phyloP scores from a whole-genome alignment of 371 early-diverging fungal species.

The Syncephalastrum sp. region DNA sequence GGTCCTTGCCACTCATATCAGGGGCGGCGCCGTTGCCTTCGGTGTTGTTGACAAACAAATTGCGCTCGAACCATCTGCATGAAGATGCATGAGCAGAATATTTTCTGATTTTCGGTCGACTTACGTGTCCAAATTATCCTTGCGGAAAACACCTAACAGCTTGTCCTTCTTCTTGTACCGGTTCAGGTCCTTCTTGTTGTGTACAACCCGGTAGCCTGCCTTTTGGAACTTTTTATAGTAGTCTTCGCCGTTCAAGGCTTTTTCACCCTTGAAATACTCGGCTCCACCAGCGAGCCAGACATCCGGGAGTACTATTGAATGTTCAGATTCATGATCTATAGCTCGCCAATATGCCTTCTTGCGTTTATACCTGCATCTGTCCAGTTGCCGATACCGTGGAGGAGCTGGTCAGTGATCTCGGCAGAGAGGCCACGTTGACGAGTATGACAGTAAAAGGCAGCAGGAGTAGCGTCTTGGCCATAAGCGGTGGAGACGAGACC shows the following conservation, averaged over 20 bases:
- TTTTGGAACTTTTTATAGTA: constrained; percentile 53
- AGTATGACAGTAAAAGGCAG: constrained; percentile 68
- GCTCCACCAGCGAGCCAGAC: constrained; percentile 72
- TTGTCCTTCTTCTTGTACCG: constrained; percentile 55
- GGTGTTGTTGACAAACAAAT: constrained; percentile 57
- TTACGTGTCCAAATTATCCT: constrained; percentile 58
- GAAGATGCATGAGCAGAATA: neutral
- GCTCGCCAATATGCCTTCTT: neutral
- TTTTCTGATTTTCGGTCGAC: neutral
- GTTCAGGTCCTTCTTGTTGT: constrained; percentile 49
- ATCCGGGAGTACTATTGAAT: constrained; percentile 54
- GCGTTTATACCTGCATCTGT: constrained; percentile 35
- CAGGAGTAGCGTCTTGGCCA: constrained; percentile 71
- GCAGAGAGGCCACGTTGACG: constrained; percentile 50
- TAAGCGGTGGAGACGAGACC: constrained; percentile 76
- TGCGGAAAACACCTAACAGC: constrained; percentile 70
- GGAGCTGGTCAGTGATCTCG: constrained; percentile 64
- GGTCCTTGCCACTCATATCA: constrained; percentile 48
- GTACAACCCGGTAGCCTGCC: constrained; percentile 62
- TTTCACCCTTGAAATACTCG: constrained; percentile 52
- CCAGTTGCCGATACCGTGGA: constrained; percentile 54
- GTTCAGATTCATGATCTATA: neutral
- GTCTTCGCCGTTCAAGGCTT: constrained; percentile 54
- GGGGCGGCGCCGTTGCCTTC: constrained; percentile 46
- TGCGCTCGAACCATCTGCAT: constrained; percentile 65